Base-by-base conservation (phyloP, 2,329 filamentous ascomycete species). In the Fulvia fulva region DNA sequence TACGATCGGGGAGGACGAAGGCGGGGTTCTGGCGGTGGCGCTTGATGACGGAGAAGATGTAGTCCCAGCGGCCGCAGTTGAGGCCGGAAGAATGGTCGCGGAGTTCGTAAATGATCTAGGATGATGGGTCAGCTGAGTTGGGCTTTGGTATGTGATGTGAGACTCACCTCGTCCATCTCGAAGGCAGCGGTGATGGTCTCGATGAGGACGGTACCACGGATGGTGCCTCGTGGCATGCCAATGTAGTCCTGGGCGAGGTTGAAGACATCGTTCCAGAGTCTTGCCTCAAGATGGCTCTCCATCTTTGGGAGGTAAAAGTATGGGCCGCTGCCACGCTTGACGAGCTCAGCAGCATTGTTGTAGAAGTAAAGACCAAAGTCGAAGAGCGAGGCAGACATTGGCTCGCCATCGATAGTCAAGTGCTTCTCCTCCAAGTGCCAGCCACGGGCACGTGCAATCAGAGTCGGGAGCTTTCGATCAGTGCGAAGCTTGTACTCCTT, bases 351-450 rank as follows among this genome's bases (percentile, higher is more conserved):
- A 64, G 92, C 94, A 76, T 97, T 99, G 86, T 97, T 91, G 87
- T 91, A 97, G 81, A 99, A 97, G 83, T 97, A 97, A 53, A 97
- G 85, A 72, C 94, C 94, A 74, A 97, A 99, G 79, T 99, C 94
- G 76, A 97, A 97, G 59, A 99, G 84, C 63, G 86, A 85, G 59
- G 88, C 94, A 23, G 92, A 96, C 69, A 97, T 94, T 71, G 94
- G 87, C 82, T 96, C 91, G 63, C 92, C 93, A 68, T 97, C 91
- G 52, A 97, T 87, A 26, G 90, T 96, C 76, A 99, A 87, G 78
- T 97, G 94, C 84, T 96, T 97, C 86, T 99, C 94, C 61, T 96
- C 92, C 57, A 99, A 82, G 76, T 99, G 94, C 94, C 94, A 99
- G 72, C 94, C 94, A 76, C 94, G 87, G 56, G 94, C 91, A 71